Percentiles rank a stretch among this genome's conserved stretches.
Conservation (phyloP, 1,139 yeast genomes). For the Blastobotrys ciferrii region DNA sequence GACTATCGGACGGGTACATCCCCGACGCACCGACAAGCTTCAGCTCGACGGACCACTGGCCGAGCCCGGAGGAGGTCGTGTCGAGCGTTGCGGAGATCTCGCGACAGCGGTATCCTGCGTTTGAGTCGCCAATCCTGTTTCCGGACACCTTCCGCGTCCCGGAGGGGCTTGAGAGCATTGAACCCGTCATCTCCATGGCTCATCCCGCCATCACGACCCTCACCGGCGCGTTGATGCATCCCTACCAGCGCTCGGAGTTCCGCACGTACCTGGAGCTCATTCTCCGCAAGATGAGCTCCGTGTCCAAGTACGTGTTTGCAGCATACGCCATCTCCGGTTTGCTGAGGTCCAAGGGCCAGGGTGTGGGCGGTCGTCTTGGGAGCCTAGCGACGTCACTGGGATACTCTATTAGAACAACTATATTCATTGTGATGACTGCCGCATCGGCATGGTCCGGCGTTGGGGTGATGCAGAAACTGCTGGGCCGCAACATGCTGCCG, state of each 20-base stretch:
- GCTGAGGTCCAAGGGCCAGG: conserved; percentile 15
- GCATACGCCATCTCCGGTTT: conserved; percentile 31
- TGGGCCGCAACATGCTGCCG: conserved; percentile 35
- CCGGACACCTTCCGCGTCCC: conserved; percentile 29
- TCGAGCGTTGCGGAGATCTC: conserved; percentile 36
- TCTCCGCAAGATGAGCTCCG: conserved; percentile 28
- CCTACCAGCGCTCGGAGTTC: conserved; percentile 34
- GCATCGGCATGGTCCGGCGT: conserved; percentile 44
- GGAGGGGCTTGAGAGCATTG: conserved; percentile 28
- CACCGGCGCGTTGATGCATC: conserved; percentile 41
- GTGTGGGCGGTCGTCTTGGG: conserved; percentile 7
- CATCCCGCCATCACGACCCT: conserved; percentile 39
- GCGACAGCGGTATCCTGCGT: conserved; percentile 35
- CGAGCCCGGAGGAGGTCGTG: conserved; percentile 34
- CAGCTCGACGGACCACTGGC: conserved; percentile 35
- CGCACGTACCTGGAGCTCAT: conserved; percentile 31
- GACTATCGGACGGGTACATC: conserved; percentile 34
- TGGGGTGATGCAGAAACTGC: conserved; percentile 35
- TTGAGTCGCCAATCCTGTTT: conserved; percentile 38
- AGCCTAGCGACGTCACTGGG: conserved; percentile 25
- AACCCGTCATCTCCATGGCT: conserved; percentile 37
- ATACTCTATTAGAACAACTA: conserved; percentile 33
- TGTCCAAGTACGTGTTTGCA: conserved; percentile 35
- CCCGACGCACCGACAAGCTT: conserved; percentile 34
- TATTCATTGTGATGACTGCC: conserved; percentile 38